phyloP scores from a whole-genome alignment of 2,329 filamentous ascomycete species.

The Knufia petricola region DNA sequence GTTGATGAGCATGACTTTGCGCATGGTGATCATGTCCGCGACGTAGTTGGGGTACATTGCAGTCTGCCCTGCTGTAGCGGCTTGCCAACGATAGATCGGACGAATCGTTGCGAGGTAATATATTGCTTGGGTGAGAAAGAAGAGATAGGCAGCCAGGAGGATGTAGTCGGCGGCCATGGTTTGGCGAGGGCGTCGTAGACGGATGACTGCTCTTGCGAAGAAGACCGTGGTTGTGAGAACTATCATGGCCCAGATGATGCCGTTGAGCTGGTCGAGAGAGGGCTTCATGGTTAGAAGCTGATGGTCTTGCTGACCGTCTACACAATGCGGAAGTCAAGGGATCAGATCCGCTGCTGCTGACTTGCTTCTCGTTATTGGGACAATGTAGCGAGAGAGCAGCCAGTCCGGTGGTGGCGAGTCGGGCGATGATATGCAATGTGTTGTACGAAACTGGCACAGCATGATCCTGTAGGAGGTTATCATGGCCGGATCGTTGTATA shows the following conservation, averaged over 20 bases:
- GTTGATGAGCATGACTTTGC: constrained; percentile 32
- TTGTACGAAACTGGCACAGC: too few relatives aligned
- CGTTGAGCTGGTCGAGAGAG: constrained; percentile 4
- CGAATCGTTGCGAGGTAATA: constrained; percentile 27
- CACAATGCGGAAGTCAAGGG: too few relatives aligned
- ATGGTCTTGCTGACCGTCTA: too few relatives aligned
- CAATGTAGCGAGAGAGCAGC: too few relatives aligned
- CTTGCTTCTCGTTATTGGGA: too few relatives aligned
- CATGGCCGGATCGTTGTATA: too few relatives aligned
- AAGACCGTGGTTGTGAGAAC: constrained; percentile 19
- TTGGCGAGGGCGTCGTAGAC: constrained; percentile 16
- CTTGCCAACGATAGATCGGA: constrained; percentile 24
- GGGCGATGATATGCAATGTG: too few relatives aligned
- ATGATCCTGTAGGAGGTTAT: too few relatives aligned
- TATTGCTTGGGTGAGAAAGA: constrained; percentile 25
- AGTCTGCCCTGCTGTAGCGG: constrained; percentile 20
- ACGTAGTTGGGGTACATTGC: constrained; percentile 25
- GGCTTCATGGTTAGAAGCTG: too few relatives aligned
- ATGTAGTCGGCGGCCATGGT: constrained; percentile 24
- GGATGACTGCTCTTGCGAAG: constrained; percentile 13
- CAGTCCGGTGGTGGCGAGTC: too few relatives aligned
- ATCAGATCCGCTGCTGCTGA: too few relatives aligned
- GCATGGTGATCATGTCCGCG: constrained; percentile 26
- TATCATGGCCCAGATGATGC: constrained; percentile 18
- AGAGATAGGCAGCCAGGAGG: constrained; percentile 23